A percentile compares a stretch with the other conserved stretches of the same genome.
phyloP scores from a whole-genome alignment of 2,329 filamentous ascomycete genomes.

The Aaosphaeria arxii region DNA sequence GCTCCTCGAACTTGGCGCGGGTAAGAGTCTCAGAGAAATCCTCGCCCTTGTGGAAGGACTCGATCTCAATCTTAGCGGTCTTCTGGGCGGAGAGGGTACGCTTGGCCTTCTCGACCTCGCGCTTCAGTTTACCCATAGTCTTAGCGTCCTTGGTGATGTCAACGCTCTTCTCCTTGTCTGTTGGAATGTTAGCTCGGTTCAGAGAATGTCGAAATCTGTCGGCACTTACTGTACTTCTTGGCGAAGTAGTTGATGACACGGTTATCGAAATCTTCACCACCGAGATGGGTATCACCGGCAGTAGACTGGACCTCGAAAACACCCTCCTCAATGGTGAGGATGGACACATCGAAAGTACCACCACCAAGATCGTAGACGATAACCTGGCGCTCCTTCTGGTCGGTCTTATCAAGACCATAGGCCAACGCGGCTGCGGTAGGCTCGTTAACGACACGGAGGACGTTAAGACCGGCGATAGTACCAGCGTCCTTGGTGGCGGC shows the following conservation, averaged over 20 bases:
- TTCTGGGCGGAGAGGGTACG: slow-evolving; percentile 90
- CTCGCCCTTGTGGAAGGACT: slow-evolving; percentile 93
- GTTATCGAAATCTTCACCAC: slow-evolving; percentile 99
- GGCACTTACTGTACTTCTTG: slow-evolving; percentile 98
- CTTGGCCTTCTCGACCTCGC: slow-evolving; percentile 99
- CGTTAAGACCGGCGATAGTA: slow-evolving; percentile 2
- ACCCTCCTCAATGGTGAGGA: slow-evolving; percentile 83
- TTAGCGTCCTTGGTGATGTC: slow-evolving; percentile 93
- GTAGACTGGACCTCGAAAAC: slow-evolving; percentile 94
- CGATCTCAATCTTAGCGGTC: slow-evolving; percentile 92
- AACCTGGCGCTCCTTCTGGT: slow-evolving; percentile 38
- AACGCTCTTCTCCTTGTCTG: slow-evolving; percentile 57
- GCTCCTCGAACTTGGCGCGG: slow-evolving; percentile 98
- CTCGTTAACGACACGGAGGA: slow-evolving; percentile 1
- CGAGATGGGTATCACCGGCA: slow-evolving; percentile 93
- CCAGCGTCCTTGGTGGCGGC: slow-evolving; percentile 74
- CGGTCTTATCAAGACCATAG: slow-evolving; percentile 66
- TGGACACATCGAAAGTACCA: slow-evolving; percentile 52
- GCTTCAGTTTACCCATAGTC: slow-evolving; percentile 99
- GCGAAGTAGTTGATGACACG: slow-evolving; percentile 93
- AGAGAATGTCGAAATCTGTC: slow-evolving; percentile 19
- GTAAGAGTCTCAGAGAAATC: slow-evolving; percentile 98
- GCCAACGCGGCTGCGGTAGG: slow-evolving; percentile 69
- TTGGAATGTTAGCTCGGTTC: too few species aligned
- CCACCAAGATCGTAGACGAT: slow-evolving; percentile 43